A percentile compares a stretch with the other conserved stretches of the same genome.
phyloP scores from a whole-genome alignment of 208 protist species.

The Herpetomonas samuelpessoai region DNA sequence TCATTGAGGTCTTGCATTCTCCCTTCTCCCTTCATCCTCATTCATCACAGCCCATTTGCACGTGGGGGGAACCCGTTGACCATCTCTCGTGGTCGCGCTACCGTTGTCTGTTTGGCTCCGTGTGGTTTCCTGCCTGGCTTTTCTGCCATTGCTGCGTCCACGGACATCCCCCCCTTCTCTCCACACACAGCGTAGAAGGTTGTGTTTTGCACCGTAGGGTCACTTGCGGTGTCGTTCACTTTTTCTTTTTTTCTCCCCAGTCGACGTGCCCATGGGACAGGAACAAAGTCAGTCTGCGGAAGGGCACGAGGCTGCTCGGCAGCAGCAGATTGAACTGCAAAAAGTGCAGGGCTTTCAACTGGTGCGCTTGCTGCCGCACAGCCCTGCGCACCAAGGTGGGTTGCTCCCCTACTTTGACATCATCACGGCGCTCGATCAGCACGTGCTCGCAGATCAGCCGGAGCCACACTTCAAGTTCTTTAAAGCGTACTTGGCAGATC shows the following conservation, averaged over 20 bases:
- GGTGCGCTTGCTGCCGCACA: constrained; percentile 63
- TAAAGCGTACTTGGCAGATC: constrained; percentile 38
- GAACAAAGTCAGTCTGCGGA: constrained; percentile 27
- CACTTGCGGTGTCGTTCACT: neutral
- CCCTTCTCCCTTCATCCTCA: too few relatives aligned
- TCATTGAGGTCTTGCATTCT: too few relatives aligned
- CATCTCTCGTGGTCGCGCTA: too few relatives aligned
- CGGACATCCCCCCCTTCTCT: too few relatives aligned
- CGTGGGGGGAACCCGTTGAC: too few relatives aligned
- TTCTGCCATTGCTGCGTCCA: too few relatives aligned
- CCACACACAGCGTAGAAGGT: too few relatives aligned
- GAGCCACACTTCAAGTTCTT: constrained; percentile 44
- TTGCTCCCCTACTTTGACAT: constrained; percentile 89
- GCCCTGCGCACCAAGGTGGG: constrained; percentile 69
- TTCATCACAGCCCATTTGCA: too few relatives aligned
- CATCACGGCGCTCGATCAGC: constrained; percentile 67
- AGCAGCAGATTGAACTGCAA: constrained; percentile 4
- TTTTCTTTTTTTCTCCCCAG: constrained; percentile 12
- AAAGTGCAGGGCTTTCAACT: constrained; percentile 77
- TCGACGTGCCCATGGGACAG: constrained; percentile 34
- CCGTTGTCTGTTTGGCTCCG: too few relatives aligned
- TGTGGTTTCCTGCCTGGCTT: too few relatives aligned
- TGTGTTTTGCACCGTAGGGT: neutral
- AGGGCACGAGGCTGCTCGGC: constrained; percentile 1
- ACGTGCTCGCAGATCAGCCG: constrained; percentile 16